Evolutionary conservation across 805 yeast species (phyloP), one percentile per base, ranked within the genome.

Genomic region (Suhomyces sp.): DNA sequence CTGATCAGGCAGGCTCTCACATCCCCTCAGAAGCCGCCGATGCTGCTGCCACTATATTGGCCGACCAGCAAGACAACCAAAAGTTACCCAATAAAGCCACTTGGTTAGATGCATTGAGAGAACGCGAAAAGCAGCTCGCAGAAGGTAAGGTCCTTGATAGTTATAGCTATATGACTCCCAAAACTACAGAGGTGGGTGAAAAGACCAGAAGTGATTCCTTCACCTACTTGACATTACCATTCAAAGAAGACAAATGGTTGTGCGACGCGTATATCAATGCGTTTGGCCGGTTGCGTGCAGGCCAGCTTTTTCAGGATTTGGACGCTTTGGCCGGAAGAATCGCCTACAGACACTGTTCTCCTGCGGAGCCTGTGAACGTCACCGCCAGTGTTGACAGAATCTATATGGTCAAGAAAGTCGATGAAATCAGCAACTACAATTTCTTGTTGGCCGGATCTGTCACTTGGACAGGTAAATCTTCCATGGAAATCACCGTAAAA

Each of bases 321-420:
- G 98, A 92, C 66, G 92, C 97, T 5, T 75, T 92, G 55, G 97
- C 97, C 2, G 98, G 97, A 35, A 84, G 93, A 65, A 91, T 92
- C 62, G 96, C 97, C 22, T 88, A 91, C 68, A 81, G 88, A 64
- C 97, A 92, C 68, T 89, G 96, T 71, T 79, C 87, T n/a, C 98
- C 98, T 0, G 96, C 97, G 0, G 91, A 88, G 66, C 97, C 98
- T 9, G 90, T 91, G 69, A 88, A 92, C 66, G 98, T 92, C 44
- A 92, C 98, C 8, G 97, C 97, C 1, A 85, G 94, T 26, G 97
- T 92, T 26, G 97, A 93, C 71, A 77, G 97, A 58, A 90, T 92
- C 59, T 88, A 88, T 66, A 85, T 92, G 83, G 83, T 90, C 54
- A 88, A 87, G 69, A 85, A 90, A 60, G 82, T 91, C 41, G 96